Evolutionary conservation across 768 basidiomycete species (phyloP).

Genomic region (Kwoniella dendrophila): DNA sequence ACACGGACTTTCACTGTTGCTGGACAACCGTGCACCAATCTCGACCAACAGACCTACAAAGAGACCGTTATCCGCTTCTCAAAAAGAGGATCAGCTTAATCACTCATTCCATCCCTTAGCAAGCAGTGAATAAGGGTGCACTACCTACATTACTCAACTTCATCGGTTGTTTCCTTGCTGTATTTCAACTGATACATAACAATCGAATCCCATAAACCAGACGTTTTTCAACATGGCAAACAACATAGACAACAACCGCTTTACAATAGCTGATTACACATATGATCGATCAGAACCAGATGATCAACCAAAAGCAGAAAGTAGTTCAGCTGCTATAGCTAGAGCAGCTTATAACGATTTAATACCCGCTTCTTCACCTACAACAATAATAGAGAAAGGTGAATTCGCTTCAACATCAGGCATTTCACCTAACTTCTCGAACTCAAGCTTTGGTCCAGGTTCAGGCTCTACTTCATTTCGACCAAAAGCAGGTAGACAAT

Average conservation of each 20-base stretch:
- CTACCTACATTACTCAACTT: too few species aligned
- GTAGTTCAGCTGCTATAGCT: slow-evolving; percentile 9
- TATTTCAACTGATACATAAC: too few species aligned
- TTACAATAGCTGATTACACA: slow-evolving; percentile 45
- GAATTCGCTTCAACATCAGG: background rate
- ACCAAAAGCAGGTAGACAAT: slow-evolving; percentile 2
- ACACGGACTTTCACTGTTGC: background rate
- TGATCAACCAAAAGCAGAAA: slow-evolving; percentile 12
- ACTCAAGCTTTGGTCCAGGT: too few species aligned
- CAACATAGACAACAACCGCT: slow-evolving; percentile 26
- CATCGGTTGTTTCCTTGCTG: too few species aligned
- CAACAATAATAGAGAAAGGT: background rate
- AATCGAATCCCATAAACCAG: background rate
- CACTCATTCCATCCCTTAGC: too few species aligned
- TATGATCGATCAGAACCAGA: slow-evolving; percentile 27
- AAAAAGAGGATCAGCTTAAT: too few species aligned
- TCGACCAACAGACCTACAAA: background rate
- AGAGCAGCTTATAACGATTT: slow-evolving; percentile 5
- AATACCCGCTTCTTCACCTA: too few species aligned
- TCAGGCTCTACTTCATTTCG: background rate
- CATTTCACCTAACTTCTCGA: background rate
- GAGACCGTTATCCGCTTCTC: too few species aligned
- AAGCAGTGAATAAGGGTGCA: too few species aligned
- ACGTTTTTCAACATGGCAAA: background rate
- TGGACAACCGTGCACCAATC: slow-evolving; percentile 7